Evolutionary conservation across 2,329 filamentous ascomycete species (phyloP), one percentile per base, ranked within the genome.

Genomic region (Drechslerella coelobrocha): DNA sequence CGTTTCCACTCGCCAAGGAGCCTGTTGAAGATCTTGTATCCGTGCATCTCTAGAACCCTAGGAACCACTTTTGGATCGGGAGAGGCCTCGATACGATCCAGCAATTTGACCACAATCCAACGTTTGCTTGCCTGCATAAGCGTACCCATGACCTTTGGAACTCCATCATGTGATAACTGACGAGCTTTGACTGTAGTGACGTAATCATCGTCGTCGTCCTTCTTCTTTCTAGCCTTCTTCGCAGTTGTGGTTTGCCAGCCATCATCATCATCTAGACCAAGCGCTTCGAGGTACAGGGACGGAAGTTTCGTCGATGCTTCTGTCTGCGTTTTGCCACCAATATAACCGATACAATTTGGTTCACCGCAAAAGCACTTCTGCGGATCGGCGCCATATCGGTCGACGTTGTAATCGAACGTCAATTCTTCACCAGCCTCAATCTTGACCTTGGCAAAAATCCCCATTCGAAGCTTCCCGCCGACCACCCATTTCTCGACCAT

Each of bases 401-500:
- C 94, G 74, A 99, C 94, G 76, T 99, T 99, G 85, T 99, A 99
- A 82, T 99, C 97, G 83, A 99, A 99, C 21, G 96, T 92, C 62
- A 99, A 83, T 79, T 99, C 94, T 79, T 99, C 94, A 61, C 94
- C 94, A 17, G 90, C 88, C 77, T 88, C 87, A 78, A 99, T 89
- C 76, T 85, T 83, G 73, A 92, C 90, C 80, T 90, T 86, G 75
- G 92, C 91, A 82, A 99, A 99, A 75, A 99, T 97, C 76, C 94
- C 94, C 94, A 99, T 99, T 76, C 94, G 92, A 78, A 97, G 83
- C 82, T 97, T 97, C 76, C 95, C 91, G 17, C 92, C 92, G 31
- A 99, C 92, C 68, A 97, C 92, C 94, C 94, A 99, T 81, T 99
- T 99, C 83, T 99, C 94, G 73, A 99, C 93, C 79, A 96, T 97